Base-by-base conservation (phyloP, 495 filamentous ascomycete genomes). In the Xylaria bambusicola region DNA sequence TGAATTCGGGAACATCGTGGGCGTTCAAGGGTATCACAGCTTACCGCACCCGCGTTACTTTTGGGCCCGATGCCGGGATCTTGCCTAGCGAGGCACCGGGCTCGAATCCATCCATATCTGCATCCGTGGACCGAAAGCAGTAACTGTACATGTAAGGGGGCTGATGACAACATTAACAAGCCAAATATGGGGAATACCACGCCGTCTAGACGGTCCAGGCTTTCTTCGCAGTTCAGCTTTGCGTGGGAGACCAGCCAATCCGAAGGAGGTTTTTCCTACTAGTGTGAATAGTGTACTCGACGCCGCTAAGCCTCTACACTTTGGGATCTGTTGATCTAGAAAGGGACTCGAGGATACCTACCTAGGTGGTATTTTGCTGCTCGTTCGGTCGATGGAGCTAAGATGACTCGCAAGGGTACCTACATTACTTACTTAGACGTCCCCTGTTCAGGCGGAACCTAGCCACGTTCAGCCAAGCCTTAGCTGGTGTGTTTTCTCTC, bases 161-260 rank as follows among this genome's bases (percentile, higher is more conserved):
- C 26, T 4, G 26, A 54, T 18, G 24, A 31, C 52, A 17, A 40
- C 56, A 42, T 36, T 40, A 29, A 21, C 21, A 53, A 35, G 48
- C 44, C 26, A 3, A 51, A 13, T 23, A 27, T 38, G 45, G 44
- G 35, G 35, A 52, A 48, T 46, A 56, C 53, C 41, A 52, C 56
- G 15, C 13, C 18, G 26, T 46, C 41, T 52, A 40, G 29, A 38
- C 48, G 56, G 29, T 29, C 41, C 31, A 53, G 57, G 41, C 57
- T 47, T 18, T n/a, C 53, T 24, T 29, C n/a, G 46, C 48, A 46
- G 40, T 53, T 60, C 57, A 60, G 57, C 57, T 53, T 33, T 26
- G 10, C 17, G 57, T 47, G 6, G 42, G 40, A 26, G 42, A 2
- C 13, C n/a, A n/a, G n/a, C n/a, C n/a, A n/a, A n/a, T n/a, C n/a